A percentile compares a stretch with the other conserved stretches of the same genome.
Evolutionary conservation across 257 asterid species (phyloP).

Genomic region (Solanum appendiculatum): DNA sequence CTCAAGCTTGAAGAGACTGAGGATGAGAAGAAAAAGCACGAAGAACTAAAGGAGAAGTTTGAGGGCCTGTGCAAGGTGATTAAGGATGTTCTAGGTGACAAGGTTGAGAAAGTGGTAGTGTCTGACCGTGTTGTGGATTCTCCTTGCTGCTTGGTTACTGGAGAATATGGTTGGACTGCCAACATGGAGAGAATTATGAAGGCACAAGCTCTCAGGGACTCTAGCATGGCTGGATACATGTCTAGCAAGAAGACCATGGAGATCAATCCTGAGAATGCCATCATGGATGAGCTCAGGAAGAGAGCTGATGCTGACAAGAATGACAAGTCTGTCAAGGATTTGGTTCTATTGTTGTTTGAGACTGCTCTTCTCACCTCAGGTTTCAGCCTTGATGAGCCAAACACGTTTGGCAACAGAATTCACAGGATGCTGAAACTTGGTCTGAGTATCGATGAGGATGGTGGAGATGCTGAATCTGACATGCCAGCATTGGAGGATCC

Average conservation of each 20-base stretch:
- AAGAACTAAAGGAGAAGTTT: conserved; percentile 39
- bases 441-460: conserved; percentile 55
- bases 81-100: conserved; percentile 56
- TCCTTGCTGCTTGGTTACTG: conserved; percentile 63
- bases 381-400: conserved; percentile 62
- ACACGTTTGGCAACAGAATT: conserved; percentile 65
- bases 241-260: conserved; percentile 73
- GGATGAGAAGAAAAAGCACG: conserved; percentile 46
- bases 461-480: conserved; percentile 42
- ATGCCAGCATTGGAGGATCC: conserved; percentile 60
- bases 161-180: conserved; percentile 65
- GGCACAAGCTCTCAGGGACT: conserved; percentile 62
- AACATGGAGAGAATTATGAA: conserved; percentile 71
- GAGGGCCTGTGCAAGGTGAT: conserved; percentile 59
- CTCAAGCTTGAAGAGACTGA: conserved; percentile 55
- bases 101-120: conserved; percentile 54
- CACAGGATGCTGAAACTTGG: conserved; percentile 70
- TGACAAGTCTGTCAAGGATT: conserved; percentile 55
- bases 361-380: conserved; percentile 57
- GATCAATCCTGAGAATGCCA: conserved; percentile 56
- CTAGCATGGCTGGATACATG: conserved; percentile 72
- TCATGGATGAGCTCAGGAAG: conserved; percentile 68
- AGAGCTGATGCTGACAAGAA: conserved; percentile 71
- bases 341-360: conserved; percentile 55
- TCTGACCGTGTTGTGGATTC: conserved; percentile 61